Evolutionary conservation across 805 yeast genomes (phyloP).

Genomic region (Cyberlindnera euphorbiae): DNA sequence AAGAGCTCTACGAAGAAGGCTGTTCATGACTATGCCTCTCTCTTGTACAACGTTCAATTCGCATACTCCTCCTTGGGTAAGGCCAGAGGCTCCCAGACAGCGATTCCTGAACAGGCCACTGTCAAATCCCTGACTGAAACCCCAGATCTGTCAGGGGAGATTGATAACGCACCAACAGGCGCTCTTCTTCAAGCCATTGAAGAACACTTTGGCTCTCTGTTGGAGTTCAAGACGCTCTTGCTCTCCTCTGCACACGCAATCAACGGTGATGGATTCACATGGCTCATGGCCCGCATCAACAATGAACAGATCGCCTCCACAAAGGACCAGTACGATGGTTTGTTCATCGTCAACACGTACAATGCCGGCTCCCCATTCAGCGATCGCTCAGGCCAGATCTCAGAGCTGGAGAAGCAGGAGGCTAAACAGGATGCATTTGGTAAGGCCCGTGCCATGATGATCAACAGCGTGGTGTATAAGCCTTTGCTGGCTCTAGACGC

Average conservation of each 20-base stretch:
- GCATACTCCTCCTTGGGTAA: slow-evolving; percentile 31
- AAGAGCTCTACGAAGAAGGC: slow-evolving; percentile 27
- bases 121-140: slow-evolving; percentile 36
- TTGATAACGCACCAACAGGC: slow-evolving; percentile 24
- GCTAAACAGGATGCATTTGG: slow-evolving; percentile 25
- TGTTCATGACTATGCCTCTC: slow-evolving; percentile 35
- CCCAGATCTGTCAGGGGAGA: slow-evolving; percentile 36
- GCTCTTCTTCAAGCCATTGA: slow-evolving; percentile 32
- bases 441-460: slow-evolving; percentile 25
- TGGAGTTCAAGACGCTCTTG: slow-evolving; percentile 69
- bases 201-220: slow-evolving; percentile 57
- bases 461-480: slow-evolving; percentile 29
- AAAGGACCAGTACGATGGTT: slow-evolving; percentile 33
- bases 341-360: slow-evolving; percentile 78
- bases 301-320: slow-evolving; percentile 18
- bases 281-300: slow-evolving; percentile 64
- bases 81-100: slow-evolving; percentile 16
- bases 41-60: slow-evolving; percentile 34
- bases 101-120: slow-evolving; percentile 5
- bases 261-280: slow-evolving; percentile 87
- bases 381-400: slow-evolving; percentile 43
- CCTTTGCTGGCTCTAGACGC: slow-evolving; percentile 72
- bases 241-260: slow-evolving; percentile 64
- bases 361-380: slow-evolving; percentile 81
- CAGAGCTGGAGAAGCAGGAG: slow-evolving; percentile 16